Base-by-base conservation (phyloP, 371 early-diverging fungal species). In the Mortierella sp. region DNA sequence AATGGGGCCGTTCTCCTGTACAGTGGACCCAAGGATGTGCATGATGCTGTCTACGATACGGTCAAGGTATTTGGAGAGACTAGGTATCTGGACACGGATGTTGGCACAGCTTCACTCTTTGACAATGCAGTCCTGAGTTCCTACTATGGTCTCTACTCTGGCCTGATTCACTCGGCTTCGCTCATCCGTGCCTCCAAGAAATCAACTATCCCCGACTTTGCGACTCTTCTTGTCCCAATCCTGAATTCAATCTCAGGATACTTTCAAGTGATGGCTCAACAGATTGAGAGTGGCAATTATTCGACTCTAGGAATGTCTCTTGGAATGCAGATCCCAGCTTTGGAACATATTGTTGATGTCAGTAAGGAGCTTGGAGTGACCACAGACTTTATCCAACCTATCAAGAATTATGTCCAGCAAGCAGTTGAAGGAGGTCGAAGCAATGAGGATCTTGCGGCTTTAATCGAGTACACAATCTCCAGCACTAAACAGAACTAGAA, bases 301-400 rank as follows among this genome's bases (percentile, higher is more conserved):
- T 11, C 65, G 28, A 18, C 57, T 4, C 23, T 28, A 23, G 65
- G 65, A 7, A 47, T 57, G 19, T 57, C 57, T 26, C 29, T 64
- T 25, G 57, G 29, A 21, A 64, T 64, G 65, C 65, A 64, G 28
- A 21, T 64, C 26, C 65, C 65, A 5, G 65, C 65, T 30, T 7
- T 64, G n/a, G 26, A 57, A 11, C 56, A 64, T 19, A 64, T 64
- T 46, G 57, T 57, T 6, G 30, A 64, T 45, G 45, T n/a, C 3
- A 57, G 57, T 30, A 19, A 64, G 57, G 47, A 29, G 2, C 57
- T 23, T 18, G 65, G 65, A 4, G 65, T 64, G 57, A 19, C 26
- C 18, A n/a, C 65, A 4, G 65, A 64, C 18, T 26, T 45, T 25
- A 64, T 64, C 48, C 19, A 29, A 5, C 65, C 65, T 21, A 64